Conservation (phyloP, 257 asterid species). For the Nicotiana attenuata region DNA sequence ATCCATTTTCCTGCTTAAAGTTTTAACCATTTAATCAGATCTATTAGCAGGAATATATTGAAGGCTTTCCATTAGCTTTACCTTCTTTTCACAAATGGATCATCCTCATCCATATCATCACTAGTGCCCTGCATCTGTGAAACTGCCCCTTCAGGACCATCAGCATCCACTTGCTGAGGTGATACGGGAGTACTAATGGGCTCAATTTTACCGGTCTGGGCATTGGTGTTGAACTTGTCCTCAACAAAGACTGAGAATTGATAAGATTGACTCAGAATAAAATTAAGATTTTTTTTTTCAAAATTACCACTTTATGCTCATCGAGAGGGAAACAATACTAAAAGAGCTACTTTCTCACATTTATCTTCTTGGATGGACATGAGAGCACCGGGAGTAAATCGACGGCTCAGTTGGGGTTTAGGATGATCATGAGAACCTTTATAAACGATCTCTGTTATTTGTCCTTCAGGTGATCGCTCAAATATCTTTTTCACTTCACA, state of each 20-base stretch:
- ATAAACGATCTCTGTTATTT: slow-evolving; percentile 15
- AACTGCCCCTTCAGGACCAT: slow-evolving; percentile 47
- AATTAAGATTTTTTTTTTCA: background rate
- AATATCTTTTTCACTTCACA: slow-evolving; percentile 26
- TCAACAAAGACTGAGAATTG: slow-evolving; percentile 19
- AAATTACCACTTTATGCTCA: background rate
- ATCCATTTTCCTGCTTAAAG: slow-evolving; percentile 70
- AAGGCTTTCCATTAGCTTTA: slow-evolving; percentile 15
- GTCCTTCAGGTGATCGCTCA: slow-evolving; percentile 14
- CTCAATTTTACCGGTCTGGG: slow-evolving; percentile 30
- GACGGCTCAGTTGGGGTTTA: slow-evolving; percentile 43
- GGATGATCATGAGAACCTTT: slow-evolving; percentile 47
- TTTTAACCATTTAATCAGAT: background rate
- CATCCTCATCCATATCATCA: slow-evolving; percentile 73
- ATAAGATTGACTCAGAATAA: background rate
- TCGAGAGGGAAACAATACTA: background rate
- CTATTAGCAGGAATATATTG: background rate
- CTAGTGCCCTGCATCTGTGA: slow-evolving; percentile 48
- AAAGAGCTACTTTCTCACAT: slow-evolving; percentile 37
- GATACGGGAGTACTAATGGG: slow-evolving; percentile 61
- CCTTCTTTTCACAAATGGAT: slow-evolving; percentile 73
- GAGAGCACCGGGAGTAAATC: slow-evolving; percentile 72
- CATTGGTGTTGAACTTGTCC: slow-evolving; percentile 51
- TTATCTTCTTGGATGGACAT: slow-evolving; percentile 72
- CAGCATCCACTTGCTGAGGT: slow-evolving; percentile 64